Base-by-base conservation (phyloP, 2,329 filamentous ascomycete genomes). In the Pseudogymnoascus sp. region DNA sequence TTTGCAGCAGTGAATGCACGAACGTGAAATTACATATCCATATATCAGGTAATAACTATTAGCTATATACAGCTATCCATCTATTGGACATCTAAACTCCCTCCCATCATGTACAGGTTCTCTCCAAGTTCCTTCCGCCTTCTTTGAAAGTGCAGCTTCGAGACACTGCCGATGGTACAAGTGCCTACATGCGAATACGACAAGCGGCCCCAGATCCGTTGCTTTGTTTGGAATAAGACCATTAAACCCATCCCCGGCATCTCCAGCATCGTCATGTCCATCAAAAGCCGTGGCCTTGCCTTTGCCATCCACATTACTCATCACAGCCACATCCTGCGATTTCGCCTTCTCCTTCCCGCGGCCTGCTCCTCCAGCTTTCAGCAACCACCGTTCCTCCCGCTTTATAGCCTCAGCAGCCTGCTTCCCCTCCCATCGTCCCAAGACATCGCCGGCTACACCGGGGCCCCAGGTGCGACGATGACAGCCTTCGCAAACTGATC, bases 401-500 rank as follows among this genome's bases (percentile, higher is more conserved):
- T 70, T 64, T 70, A 70, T 72, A 66, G 78, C 75, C 60, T 83
- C 81, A 1, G 73, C 67, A 1, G 74, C 75, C 66, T 82, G 79
- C 66, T 77, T 82, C 61, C 82, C 80, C 72, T 94, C 86, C 91
- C 91, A 97, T 0, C 86, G 86, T 58, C 89, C 86, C 78, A 91
- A 96, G 1, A 96, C 82, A 37, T 85, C 82, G 0, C 84, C 82
- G 0, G 89, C 88, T 0, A 91, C 87, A 0, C 91, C 92, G 0
- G 92, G 91, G 0, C 94, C 95, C 93, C 94, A 99, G 1, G 91
- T 82, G 6, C 92, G 81, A 57, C 83, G 83, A 57, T 87, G 86
- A 68, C 95, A 99, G 1, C 86, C 86, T 73, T 97, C 93, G 71
- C 95, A 99, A 0, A 87, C 87, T 60, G 93, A 92, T 0, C 91